Evolutionary conservation across 2,329 filamentous ascomycete species (phyloP), one percentile per base, ranked within the genome.

Genomic region (Furcasterigmium sp.): DNA sequence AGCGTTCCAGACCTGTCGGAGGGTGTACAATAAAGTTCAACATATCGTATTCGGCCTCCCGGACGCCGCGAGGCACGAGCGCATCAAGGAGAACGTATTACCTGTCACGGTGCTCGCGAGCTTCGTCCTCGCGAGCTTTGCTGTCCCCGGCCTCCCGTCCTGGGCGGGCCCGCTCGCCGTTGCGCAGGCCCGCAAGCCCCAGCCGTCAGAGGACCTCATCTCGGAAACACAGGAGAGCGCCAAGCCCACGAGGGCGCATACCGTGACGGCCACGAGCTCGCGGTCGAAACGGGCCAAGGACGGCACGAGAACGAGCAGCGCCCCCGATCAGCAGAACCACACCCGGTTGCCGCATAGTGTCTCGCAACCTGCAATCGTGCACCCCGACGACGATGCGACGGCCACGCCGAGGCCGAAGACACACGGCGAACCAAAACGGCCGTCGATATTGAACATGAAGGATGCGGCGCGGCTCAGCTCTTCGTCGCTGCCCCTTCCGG

Each of bases 21-120:
- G 88, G 56, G 82, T 93, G 53, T 91, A 91, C 69, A 93, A 93
- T 67, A 89, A 88, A 64, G 86, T 93, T 30, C 87, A 93, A 64
- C 82, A 88, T 63, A 88, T 93, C 54, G 87, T 93, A 20, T 93
- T 93, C 61, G 87, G 87, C 17, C 73, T 85, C 19, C 75, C 82
- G 26, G 87, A 91, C 56, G 74, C 77, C 20, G 73, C 74, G 47
- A 76, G 82, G 45, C 74, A 81, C 51, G 85, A 89, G 54, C 85
- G 84, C 67, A 90, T 93, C 60, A 84, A 82, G 58, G 87, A 91
- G 63, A 93, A 93, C 60, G 75, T 85, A 6, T 64, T 91, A 30
- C 87, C 87, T 8, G 86, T 91, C 43, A 87, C 85, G 7, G 83
- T 93, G 2, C 76, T 93, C 26, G 84, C 85, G 29, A 91, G 87